phyloP scores from a whole-genome alignment of 306 rosid genomes.

The Trifolium dubium region DNA sequence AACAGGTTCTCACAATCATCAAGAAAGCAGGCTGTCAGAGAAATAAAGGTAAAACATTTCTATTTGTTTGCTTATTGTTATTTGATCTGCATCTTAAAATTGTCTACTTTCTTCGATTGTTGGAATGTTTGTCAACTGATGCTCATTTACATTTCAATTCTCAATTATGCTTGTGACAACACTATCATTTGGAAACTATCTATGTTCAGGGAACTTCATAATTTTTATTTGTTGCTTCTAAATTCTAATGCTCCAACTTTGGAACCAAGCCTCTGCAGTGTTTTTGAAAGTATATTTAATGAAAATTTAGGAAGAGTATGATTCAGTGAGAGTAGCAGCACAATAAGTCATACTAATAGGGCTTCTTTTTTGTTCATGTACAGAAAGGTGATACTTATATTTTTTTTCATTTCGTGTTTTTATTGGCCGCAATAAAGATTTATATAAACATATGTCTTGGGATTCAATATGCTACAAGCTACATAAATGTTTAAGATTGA shows the following conservation, averaged over 20 bases:
- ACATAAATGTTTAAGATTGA: conserved; percentile 12
- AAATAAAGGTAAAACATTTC: conserved; percentile 94
- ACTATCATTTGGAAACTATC: conserved; percentile 10
- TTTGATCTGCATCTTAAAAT: conserved; percentile 32
- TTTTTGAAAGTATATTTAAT: conserved; percentile 14
- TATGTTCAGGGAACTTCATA: conserved; percentile 8
- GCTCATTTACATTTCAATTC: conserved; percentile 13
- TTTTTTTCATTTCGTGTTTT: background rate
- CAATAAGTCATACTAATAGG: no score
- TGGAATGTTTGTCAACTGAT: conserved; percentile 29
- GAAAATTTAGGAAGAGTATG: conserved; percentile 24
- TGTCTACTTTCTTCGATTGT: conserved; percentile 24
- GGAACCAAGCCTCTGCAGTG: conserved; percentile 23
- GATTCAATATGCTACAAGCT: conserved; percentile 18
- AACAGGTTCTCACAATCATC: conserved; percentile 81
- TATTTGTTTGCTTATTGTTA: conserved; percentile 33
- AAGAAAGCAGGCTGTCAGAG: conserved; percentile 77
- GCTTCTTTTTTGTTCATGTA: background rate
- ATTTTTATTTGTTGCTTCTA: conserved; percentile 3
- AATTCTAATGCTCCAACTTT: background rate
- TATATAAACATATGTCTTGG: conserved; percentile 10
- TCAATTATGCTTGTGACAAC: background rate
- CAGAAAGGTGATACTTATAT: background rate
- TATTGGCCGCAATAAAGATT: conserved; percentile 7
- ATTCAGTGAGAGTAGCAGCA: background rate